Conservation (phyloP, 2,329 filamentous ascomycete species). For the Alternaria consortialis region DNA sequence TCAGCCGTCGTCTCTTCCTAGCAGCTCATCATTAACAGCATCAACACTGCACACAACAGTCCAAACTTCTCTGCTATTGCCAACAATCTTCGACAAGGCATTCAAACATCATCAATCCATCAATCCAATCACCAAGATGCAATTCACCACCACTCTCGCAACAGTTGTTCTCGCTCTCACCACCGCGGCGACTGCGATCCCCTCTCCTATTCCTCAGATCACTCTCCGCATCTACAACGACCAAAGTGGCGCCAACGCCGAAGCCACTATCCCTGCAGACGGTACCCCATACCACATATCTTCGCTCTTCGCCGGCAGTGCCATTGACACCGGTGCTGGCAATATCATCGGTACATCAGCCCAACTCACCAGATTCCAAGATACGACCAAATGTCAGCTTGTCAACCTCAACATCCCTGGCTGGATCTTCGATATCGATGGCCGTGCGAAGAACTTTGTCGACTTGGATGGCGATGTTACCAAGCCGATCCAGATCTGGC, state of each 20-base stretch:
- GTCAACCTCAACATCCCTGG: slow-evolving; percentile 6
- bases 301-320: slow-evolving; percentile 15
- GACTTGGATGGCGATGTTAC: slow-evolving; percentile 21
- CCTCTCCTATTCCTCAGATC: slow-evolving; percentile 7
- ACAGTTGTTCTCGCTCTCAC: slow-evolving; percentile 18
- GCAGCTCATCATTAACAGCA: slow-evolving; percentile 4
- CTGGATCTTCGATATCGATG: slow-evolving; percentile 20
- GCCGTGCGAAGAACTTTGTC: slow-evolving; percentile 25
- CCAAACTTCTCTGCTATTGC: slow-evolving; percentile 4
- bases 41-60: slow-evolving; percentile 8
- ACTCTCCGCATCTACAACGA: slow-evolving; percentile 24
- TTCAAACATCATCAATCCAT: not conserved
- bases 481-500: slow-evolving; percentile 19
- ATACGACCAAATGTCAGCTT: slow-evolving; percentile 22
- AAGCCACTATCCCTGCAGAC: slow-evolving; percentile 17
- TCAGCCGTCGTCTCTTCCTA: not conserved
- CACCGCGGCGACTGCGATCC: slow-evolving; percentile 11
- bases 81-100: not conserved
- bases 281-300: slow-evolving; percentile 3
- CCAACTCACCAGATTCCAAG: slow-evolving; percentile 18
- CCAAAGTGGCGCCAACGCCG: slow-evolving; percentile 13
- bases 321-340: slow-evolving; percentile 15
- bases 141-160: slow-evolving; percentile 23
- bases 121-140: slow-evolving; percentile 19
- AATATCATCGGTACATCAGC: slow-evolving; percentile 22